These are phyloP conservation scores for Botrytis paeoniae DNA, from an alignment of 2,329 filamentous ascomycete species.

Conservation along the genomic window DNA sequence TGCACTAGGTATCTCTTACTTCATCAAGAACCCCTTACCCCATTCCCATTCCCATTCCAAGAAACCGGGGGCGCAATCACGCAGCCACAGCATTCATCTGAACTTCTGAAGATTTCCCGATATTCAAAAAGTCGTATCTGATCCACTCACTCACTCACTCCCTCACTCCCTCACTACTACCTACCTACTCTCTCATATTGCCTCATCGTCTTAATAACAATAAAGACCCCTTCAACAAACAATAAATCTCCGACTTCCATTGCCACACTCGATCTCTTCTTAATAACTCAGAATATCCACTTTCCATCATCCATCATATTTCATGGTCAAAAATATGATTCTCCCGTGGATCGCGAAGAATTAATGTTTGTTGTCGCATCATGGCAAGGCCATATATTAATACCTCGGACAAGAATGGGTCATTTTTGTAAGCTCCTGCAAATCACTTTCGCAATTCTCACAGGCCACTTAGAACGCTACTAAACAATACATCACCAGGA, in stretches of 20 bases:
- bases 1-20: background rate
- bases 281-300: background rate
- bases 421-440: slow-evolving; percentile 12
- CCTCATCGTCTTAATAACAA: background rate
- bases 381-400: slow-evolving; percentile 38
- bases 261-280: background rate
- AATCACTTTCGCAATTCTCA: background rate
- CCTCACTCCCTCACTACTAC: background rate
- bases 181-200: background rate
- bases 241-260: background rate
- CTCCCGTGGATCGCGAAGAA: slow-evolving; percentile 18
- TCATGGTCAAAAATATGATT: slow-evolving; percentile 14
- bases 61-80: slow-evolving; percentile 18
- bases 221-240: background rate
- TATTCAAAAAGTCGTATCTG: slow-evolving; percentile 7
- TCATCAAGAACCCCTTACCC: slow-evolving; percentile 7
- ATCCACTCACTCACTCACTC: background rate
- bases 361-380: slow-evolving; percentile 19
- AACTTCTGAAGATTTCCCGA: slow-evolving; percentile 9
- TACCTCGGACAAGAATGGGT: slow-evolving; percentile 20
- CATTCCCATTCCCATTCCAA: slow-evolving; percentile 8
- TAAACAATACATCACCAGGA: slow-evolving; percentile 26
- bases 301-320: background rate
- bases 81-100: slow-evolving; percentile 17
- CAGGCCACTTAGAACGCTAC: background rate